Percentiles rank a stretch among this genome's conserved stretches.
Evolutionary conservation across 306 rosid species (phyloP).

Genomic region (Fragaria iinumae): DNA sequence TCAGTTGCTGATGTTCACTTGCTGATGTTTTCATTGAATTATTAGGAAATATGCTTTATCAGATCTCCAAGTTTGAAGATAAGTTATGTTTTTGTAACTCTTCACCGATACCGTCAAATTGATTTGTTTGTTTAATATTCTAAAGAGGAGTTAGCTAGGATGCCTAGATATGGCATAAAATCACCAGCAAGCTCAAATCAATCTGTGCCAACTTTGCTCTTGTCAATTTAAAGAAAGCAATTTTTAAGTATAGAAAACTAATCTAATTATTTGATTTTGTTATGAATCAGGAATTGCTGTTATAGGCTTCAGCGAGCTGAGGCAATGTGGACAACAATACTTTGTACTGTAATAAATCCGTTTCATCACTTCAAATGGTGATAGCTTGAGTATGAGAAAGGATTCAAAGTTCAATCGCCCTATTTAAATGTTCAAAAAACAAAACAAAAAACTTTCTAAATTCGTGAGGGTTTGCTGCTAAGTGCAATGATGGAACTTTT

Average conservation of each 20-base stretch:
- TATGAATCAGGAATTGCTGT: no score
- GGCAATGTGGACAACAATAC: no score
- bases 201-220: not conserved
- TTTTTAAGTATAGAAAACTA: no score
- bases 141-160: constrained; percentile 1
- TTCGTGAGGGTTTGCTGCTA: not conserved
- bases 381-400: no score
- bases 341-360: no score
- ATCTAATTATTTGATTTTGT: no score
- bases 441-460: no score
- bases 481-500: not conserved
- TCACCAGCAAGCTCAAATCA: constrained; percentile 1
- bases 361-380: no score
- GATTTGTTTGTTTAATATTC: not conserved
- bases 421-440: no score
- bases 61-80: not conserved
- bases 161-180: constrained; percentile 16
- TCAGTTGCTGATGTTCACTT: constrained; percentile 9
- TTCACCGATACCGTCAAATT: not conserved
- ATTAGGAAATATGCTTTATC: constrained; percentile 16
- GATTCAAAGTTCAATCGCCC: no score
- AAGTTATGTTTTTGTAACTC: not conserved
- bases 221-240: not conserved
- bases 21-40: constrained; percentile 7
- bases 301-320: no score